phyloP scores from a whole-genome alignment of 805 yeast genomes.

The Tetrapisispora fleetii region DNA sequence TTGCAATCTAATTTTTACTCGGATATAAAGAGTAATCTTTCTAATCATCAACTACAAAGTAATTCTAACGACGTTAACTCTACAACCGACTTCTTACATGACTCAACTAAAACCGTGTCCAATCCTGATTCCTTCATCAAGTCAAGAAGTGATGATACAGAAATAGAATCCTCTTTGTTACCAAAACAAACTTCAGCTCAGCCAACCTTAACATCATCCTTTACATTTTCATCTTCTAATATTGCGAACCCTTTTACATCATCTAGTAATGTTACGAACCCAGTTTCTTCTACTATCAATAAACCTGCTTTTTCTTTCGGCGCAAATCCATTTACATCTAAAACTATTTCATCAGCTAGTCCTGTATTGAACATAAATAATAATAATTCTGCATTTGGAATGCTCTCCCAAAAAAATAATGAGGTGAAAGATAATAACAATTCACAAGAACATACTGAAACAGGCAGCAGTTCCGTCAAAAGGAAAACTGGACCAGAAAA shows the following conservation, averaged over 20 bases:
- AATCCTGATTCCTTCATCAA: not conserved
- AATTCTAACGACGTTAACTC: no score
- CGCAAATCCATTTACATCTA: slow-evolving; percentile 1
- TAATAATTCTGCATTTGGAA: not conserved
- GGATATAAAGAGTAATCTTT: no score
- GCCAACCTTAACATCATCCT: slow-evolving; percentile 7
- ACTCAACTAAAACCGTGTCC: not conserved
- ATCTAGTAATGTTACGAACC: not conserved
- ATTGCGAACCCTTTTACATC: slow-evolving; percentile 15
- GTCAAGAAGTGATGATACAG: not conserved
- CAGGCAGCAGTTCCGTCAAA: not conserved
- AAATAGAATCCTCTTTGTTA: not conserved
- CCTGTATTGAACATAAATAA: not conserved
- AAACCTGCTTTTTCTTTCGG: slow-evolving; percentile 12
- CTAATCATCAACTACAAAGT: no score
- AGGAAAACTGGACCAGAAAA: not conserved
- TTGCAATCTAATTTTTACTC: no score
- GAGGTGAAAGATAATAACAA: not conserved
- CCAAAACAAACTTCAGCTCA: slow-evolving; percentile 5
- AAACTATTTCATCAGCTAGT: not conserved
- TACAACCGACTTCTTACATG: not conserved
- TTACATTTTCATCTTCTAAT: slow-evolving; percentile 3
- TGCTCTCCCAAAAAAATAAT: not conserved
- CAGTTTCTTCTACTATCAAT: slow-evolving; percentile 4
- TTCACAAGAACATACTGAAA: not conserved